Evolutionary conservation across 2,329 filamentous ascomycete genomes (phyloP).

Genomic region (Pseudohalonectria lignicola): DNA sequence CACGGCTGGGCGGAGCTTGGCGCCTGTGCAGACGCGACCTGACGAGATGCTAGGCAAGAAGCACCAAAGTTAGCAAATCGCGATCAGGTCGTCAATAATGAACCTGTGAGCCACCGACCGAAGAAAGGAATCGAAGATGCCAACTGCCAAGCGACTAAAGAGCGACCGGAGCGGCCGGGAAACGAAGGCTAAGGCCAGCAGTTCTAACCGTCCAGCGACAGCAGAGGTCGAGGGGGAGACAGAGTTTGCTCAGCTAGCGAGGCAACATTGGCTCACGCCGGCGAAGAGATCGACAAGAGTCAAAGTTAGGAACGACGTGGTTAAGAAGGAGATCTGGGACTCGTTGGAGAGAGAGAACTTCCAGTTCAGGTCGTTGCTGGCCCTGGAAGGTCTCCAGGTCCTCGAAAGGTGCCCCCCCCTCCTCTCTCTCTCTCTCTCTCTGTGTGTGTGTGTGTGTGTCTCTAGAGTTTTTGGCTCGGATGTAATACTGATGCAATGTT

Average conservation of each 20-base stretch:
- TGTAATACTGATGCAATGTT: no score
- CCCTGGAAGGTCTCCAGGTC: slow-evolving; percentile 82
- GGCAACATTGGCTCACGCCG: slow-evolving; percentile 71
- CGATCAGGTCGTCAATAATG: no score
- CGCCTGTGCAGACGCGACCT: no score
- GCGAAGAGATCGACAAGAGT: slow-evolving; percentile 49
- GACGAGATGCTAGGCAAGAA: no score
- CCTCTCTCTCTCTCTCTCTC: background rate
- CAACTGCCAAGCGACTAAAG: slow-evolving; percentile 48
- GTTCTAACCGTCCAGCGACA: slow-evolving; percentile 47
- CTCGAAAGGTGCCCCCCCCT: slow-evolving; percentile 67
- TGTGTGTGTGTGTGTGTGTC: background rate
- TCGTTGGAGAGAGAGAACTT: slow-evolving; percentile 74
- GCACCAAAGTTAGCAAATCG: no score
- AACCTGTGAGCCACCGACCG: no score
- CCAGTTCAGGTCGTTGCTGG: slow-evolving; percentile 62
- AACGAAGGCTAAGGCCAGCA: slow-evolving; percentile 20
- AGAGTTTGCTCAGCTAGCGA: slow-evolving; percentile 66
- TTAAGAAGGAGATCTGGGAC: slow-evolving; percentile 87
- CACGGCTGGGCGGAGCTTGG: no score
- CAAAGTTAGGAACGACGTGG: slow-evolving; percentile 71
- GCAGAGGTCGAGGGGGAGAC: slow-evolving; percentile 62
- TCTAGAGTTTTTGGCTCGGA: no score
- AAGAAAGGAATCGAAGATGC: no score
- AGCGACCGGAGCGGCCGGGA: slow-evolving; percentile 32